phyloP scores from a whole-genome alignment of 148 eudicot genomes.

The Bassia scoparia region DNA sequence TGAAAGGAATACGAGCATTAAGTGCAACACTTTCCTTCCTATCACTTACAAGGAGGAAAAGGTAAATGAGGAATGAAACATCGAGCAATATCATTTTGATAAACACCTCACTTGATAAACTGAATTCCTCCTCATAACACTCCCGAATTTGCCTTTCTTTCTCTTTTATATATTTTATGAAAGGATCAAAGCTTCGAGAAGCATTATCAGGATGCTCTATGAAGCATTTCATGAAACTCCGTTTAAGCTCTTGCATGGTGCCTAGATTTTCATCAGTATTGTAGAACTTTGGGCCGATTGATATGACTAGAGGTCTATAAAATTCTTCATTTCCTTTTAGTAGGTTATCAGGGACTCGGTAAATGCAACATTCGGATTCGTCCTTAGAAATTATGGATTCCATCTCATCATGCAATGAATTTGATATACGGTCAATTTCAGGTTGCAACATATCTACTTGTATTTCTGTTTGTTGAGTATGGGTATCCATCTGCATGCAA shows the following conservation, averaged over 20 bases:
- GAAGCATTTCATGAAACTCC: conserved; percentile 4
- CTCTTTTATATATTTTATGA: not conserved
- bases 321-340: conserved; percentile 7
- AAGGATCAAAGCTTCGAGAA: not conserved
- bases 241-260: conserved; percentile 20
- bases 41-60: too few relatives aligned
- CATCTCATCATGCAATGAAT: too few relatives aligned
- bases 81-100: conserved; percentile 20
- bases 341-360: conserved; percentile 10
- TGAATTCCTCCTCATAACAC: conserved; percentile 1
- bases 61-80: conserved; percentile 16
- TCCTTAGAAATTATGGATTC: too few relatives aligned
- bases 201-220: not conserved
- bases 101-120: not conserved
- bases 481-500: too few relatives aligned
- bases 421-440: too few relatives aligned
- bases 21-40: too few relatives aligned
- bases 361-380: not conserved
- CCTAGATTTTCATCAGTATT: conserved; percentile 3
- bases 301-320: conserved; percentile 21
- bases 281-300: conserved; percentile 22
- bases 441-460: too few relatives aligned
- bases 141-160: not conserved
- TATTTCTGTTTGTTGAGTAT: too few relatives aligned
- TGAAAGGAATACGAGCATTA: too few relatives aligned